A percentile compares a stretch with the other conserved stretches of the same genome.
These are phyloP conservation scores for Sinapis alba DNA, from an alignment of 441 rosid species.

Conservation along the genomic window DNA sequence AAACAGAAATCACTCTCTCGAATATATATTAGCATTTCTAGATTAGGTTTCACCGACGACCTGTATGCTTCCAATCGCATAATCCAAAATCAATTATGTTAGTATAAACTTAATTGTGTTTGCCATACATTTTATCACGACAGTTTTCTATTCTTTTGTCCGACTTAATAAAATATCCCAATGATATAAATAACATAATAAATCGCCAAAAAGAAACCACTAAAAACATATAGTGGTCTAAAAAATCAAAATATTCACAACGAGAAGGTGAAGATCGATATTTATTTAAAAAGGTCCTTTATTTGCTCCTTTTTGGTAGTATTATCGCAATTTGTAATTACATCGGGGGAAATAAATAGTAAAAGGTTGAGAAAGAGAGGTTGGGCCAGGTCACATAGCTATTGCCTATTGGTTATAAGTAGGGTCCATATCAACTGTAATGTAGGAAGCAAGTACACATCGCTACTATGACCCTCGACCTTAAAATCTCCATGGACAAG, in stretches of 20 bases:
- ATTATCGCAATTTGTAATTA: neutral
- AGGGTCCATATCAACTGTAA: slow-evolving; percentile 45
- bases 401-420: slow-evolving; percentile 18
- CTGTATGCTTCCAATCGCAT: neutral
- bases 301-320: neutral
- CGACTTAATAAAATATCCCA: neutral
- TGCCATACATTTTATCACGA: neutral
- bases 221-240: neutral
- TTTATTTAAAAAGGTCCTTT: neutral
- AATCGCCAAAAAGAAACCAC: neutral
- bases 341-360: neutral
- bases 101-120: neutral
- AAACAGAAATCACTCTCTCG: neutral
- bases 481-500: slow-evolving; percentile 47
- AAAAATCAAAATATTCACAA: neutral
- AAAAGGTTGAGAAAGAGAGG: slow-evolving; percentile 1
- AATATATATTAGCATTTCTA: neutral
- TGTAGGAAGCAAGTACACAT: slow-evolving; percentile 53
- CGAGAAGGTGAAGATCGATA: neutral
- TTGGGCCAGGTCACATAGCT: slow-evolving; percentile 22
- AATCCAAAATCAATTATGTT: neutral
- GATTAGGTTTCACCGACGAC: neutral
- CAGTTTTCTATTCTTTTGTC: neutral
- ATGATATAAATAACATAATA: neutral
- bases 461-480: slow-evolving; percentile 54